These are phyloP conservation scores for Rubroboletus satanas DNA, from an alignment of 768 basidiomycete species.

Conservation along the genomic window DNA sequence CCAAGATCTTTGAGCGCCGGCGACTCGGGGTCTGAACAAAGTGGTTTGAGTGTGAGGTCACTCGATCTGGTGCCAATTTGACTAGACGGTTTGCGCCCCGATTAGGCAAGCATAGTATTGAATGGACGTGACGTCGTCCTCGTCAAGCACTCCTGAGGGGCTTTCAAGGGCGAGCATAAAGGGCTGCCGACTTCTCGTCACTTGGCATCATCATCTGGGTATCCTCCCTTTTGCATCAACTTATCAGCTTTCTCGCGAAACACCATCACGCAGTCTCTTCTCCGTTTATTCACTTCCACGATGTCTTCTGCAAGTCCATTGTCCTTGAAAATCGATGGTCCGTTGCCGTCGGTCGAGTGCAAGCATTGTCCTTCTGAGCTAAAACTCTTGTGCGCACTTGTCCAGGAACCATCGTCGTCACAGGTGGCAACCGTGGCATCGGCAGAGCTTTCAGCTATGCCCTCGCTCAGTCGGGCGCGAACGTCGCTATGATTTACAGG, in stretches of 20 bases:
- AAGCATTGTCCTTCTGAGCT: neutral
- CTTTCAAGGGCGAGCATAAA: slow-evolving; percentile 11
- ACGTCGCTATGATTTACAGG: slow-evolving; percentile 63
- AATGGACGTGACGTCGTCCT: slow-evolving; percentile 3
- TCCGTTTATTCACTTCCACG: neutral
- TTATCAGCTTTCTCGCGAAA: neutral
- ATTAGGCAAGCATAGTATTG: slow-evolving; percentile 7
- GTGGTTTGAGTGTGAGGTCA: slow-evolving; percentile 9
- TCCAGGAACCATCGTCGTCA: slow-evolving; percentile 51
- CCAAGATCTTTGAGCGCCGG: neutral
- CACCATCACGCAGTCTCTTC: slow-evolving; percentile 1
- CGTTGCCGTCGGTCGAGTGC: neutral
- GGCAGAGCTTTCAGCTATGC: slow-evolving; percentile 53
- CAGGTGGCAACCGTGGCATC: slow-evolving; percentile 62
- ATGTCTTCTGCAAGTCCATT: slow-evolving; percentile 13
- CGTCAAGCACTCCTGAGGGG: slow-evolving; percentile 14
- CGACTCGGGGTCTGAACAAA: neutral
- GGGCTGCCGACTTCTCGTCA: neutral
- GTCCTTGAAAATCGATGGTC: slow-evolving; percentile 30
- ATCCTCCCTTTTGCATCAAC: neutral
- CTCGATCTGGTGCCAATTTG: slow-evolving; percentile 11
- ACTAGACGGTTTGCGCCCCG: neutral
- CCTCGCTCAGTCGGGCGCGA: slow-evolving; percentile 50
- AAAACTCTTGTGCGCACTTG: neutral
- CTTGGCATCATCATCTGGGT: neutral